Base-by-base conservation (phyloP, 352 stramenopile genomes). In the Pythium phragmiticola region DNA sequence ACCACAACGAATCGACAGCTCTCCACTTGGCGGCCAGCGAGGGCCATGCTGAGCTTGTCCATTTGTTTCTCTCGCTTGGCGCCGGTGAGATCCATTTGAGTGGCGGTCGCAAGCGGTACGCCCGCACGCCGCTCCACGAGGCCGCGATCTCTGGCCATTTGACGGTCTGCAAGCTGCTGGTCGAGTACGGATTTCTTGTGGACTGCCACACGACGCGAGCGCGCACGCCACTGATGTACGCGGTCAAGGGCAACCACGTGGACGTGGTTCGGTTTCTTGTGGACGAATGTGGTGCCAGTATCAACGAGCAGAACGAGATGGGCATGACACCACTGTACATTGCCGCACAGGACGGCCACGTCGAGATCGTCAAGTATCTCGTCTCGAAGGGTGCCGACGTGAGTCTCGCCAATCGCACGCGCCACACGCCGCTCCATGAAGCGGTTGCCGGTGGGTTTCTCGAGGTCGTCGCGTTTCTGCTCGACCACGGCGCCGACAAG, bases 291-390 rank as follows among this genome's bases (percentile, higher is more conserved):
- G 62, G 60, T 8, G 82, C 82, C 2, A 80, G 85, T 52, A 73
- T 89, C 37, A 61, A 91, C 69, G 84, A 90, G 55, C 76, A 89
- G 69, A 93, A 90, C 63, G 84, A 91, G 37, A 91, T 90, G 74
- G 80, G 82, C 13, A 74, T 90, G 50, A 91, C 84, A n/a, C 71
- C 84, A 7, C 42, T 91, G 52, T 91, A 91, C 54, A 72, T 82
- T 37, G 84, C 84, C 3, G 74, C 73, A 30, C 83, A 90, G 56
- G 71, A 88, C 42, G 80, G 80, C 23, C 73, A 77, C 11, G 53
- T 68, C 16, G 67, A 70, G 0, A 89, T 89, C 33, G 76, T 86
- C 4, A 53, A 65, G 41, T 74, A 85, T 7, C 65, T 91, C 0
- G 61, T 88, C 17, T 36, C 61, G 11, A 61, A 81, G 42, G 77